Percentiles rank a stretch among this genome's conserved stretches.
These are phyloP conservation scores for Cicer judaicum DNA, from an alignment of 306 rosid genomes.

Conservation along the genomic window DNA sequence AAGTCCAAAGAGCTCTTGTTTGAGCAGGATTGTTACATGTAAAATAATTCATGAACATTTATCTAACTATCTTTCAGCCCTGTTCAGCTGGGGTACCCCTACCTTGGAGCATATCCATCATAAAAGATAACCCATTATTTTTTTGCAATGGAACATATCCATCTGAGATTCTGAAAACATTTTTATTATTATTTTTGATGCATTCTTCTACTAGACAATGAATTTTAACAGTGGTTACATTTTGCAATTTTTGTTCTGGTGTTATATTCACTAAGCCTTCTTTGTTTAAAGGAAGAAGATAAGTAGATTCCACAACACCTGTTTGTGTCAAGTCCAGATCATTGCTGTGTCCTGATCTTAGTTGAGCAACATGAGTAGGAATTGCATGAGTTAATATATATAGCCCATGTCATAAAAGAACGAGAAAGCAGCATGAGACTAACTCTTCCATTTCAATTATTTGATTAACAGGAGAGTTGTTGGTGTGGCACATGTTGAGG, in stretches of 20 bases:
- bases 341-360: neutral
- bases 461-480: conserved; percentile 75
- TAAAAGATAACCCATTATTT: neutral
- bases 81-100: neutral
- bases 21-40: too few relatives aligned
- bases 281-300: too few relatives aligned
- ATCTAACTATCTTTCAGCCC: neutral
- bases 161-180: neutral
- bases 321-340: conserved; percentile 15
- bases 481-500: conserved; percentile 92
- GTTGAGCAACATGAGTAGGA: conserved; percentile 24
- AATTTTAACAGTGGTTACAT: conserved; percentile 11
- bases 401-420: neutral
- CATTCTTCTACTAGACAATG: neutral
- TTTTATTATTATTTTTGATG: neutral
- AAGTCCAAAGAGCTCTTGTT: too few relatives aligned
- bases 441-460: conserved; percentile 25
- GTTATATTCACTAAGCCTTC: neutral
- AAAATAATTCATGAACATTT: too few relatives aligned
- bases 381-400: neutral
- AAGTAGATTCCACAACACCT: neutral
- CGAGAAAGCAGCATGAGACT: conserved; percentile 4
- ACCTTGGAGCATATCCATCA: conserved; percentile 5
- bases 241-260: neutral
- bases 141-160: neutral